Evolutionary conservation across 2,329 filamentous ascomycete species (phyloP).

Genomic region (Xylariaceae sp.): DNA sequence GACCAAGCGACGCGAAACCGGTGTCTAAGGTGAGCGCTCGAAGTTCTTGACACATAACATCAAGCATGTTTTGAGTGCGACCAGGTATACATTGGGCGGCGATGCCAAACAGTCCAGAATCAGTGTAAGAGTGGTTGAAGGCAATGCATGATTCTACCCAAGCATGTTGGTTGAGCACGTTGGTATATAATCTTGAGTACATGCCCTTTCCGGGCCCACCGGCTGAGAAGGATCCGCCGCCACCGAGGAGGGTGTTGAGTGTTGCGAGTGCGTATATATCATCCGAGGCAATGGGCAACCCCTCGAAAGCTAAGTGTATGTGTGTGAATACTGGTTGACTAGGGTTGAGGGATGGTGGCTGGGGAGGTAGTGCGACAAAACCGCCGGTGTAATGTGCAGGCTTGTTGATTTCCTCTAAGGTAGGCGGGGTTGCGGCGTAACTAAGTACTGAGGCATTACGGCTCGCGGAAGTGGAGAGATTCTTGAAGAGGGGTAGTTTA

Average conservation of each 20-base stretch:
- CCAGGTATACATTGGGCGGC: slow-evolving; percentile 81
- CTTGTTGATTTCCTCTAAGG: slow-evolving; percentile 57
- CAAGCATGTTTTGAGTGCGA: slow-evolving; percentile 80
- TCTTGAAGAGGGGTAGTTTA: slow-evolving; percentile 88
- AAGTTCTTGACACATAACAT: slow-evolving; percentile 93
- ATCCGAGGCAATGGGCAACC: slow-evolving; percentile 82
- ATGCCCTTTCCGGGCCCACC: slow-evolving; percentile 98
- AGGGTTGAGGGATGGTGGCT: slow-evolving; percentile 77
- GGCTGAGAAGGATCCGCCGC: slow-evolving; percentile 94
- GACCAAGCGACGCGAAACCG: slow-evolving; percentile 72
- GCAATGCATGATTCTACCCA: slow-evolving; percentile 96
- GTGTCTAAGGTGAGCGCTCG: slow-evolving; percentile 74
- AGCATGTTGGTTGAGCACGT: slow-evolving; percentile 94
- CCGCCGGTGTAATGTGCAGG: slow-evolving; percentile 90
- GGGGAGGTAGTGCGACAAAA: slow-evolving; percentile 81
- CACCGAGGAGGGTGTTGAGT: slow-evolving; percentile 91
- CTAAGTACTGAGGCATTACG: slow-evolving; percentile 61
- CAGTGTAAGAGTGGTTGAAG: slow-evolving; percentile 97
- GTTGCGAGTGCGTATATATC: slow-evolving; percentile 97
- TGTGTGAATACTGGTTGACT: slow-evolving; percentile 82
- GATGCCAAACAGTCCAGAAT: slow-evolving; percentile 94
- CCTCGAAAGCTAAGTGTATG: slow-evolving; percentile 95
- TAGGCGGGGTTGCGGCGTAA: slow-evolving; percentile 46
- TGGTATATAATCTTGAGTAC: slow-evolving; percentile 97
- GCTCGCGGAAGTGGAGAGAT: slow-evolving; percentile 74